Evolutionary conservation across 345 rosid species (phyloP).

Genomic region (Aquilaria malaccensis): DNA sequence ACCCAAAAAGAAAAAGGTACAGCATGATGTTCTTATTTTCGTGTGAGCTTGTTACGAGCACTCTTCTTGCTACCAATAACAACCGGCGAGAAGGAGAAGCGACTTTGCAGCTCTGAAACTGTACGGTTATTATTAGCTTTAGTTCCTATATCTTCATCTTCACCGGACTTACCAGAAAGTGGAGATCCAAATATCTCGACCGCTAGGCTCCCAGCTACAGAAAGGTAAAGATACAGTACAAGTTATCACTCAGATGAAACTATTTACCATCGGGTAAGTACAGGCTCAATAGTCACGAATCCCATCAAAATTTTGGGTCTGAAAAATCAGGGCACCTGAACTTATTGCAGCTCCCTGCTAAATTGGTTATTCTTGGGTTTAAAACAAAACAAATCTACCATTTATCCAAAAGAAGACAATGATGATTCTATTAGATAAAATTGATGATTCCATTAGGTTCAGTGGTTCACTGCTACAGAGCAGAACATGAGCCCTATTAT

Average conservation of each 20-base stretch:
- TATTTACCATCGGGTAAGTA: neutral
- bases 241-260: neutral
- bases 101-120: slow-evolving; percentile 18
- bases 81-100: slow-evolving; percentile 26
- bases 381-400: neutral
- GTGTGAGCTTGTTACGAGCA: neutral
- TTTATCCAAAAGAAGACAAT: neutral
- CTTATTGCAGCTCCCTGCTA: no score
- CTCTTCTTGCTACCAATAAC: slow-evolving; percentile 26
- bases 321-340: no score
- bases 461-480: neutral
- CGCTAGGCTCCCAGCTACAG: slow-evolving; percentile 41
- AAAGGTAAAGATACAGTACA: neutral
- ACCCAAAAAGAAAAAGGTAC: no score
- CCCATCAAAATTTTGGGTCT: neutral
- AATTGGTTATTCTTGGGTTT: neutral
- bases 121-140: slow-evolving; percentile 2
- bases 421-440: neutral
- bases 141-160: slow-evolving; percentile 17
- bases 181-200: slow-evolving; percentile 41
- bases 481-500: neutral
- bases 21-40: no score
- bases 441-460: neutral
- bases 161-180: slow-evolving; percentile 5
- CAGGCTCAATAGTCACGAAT: neutral